A percentile compares a stretch with the other conserved stretches of the same genome.
Conservation (phyloP, 495 filamentous ascomycete genomes). For the Apodospora peruviana region DNA sequence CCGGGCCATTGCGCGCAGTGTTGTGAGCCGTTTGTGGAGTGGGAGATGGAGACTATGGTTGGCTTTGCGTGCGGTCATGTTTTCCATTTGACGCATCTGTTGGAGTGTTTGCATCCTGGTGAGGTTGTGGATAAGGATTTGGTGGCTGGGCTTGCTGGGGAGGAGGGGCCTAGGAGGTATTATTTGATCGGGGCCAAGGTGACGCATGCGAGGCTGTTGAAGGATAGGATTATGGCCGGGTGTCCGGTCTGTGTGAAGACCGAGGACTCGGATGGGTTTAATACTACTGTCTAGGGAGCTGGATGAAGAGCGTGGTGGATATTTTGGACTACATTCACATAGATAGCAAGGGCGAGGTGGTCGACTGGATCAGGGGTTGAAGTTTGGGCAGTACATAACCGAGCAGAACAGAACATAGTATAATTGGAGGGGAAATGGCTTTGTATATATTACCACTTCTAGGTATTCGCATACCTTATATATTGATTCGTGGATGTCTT, state of each 20-base stretch:
- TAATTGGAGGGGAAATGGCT: too few species aligned
- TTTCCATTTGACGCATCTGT: conserved; percentile 80
- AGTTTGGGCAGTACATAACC: too few species aligned
- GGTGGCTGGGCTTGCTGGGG: conserved; percentile 18
- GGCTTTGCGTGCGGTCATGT: conserved; percentile 90
- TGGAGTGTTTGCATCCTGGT: conserved; percentile 43
- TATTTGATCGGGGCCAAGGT: conserved; percentile 72
- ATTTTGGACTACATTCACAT: too few species aligned
- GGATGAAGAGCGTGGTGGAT: too few species aligned
- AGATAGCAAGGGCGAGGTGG: too few species aligned
- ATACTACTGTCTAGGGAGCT: too few species aligned
- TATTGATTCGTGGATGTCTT: too few species aligned
- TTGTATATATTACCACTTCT: too few species aligned
- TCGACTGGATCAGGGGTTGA: too few species aligned
- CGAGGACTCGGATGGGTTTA: too few species aligned
- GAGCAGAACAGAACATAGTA: too few species aligned
- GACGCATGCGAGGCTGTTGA: conserved; percentile 75
- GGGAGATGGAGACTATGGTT: conserved; percentile 72
- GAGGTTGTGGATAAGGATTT: conserved; percentile 20
- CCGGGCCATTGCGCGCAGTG: conserved; percentile 61
- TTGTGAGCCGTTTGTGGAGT: conserved; percentile 49
- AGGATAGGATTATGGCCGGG: conserved; percentile 62
- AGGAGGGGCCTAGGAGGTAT: conserved; percentile 35
- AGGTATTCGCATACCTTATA: too few species aligned
- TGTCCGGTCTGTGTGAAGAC: conserved; percentile 59